Evolutionary conservation across 768 basidiomycete species (phyloP).

Genomic region (Glaciozyma antarctica): DNA sequence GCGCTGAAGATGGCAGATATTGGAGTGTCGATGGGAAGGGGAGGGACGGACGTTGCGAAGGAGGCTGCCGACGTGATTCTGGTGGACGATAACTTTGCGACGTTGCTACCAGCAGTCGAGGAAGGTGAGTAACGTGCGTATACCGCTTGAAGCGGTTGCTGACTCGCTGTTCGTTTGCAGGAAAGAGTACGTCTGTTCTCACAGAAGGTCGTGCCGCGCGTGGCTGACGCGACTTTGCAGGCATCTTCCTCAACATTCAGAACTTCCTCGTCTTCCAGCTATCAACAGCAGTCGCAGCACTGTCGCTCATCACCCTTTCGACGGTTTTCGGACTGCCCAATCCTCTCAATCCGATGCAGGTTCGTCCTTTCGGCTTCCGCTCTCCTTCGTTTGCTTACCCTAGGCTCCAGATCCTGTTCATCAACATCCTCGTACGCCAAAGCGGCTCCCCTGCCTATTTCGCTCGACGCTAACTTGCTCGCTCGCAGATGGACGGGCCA

Average conservation of each 20-base stretch:
- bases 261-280: slow-evolving; percentile 96
- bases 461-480: slow-evolving; percentile 4
- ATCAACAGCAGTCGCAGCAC: slow-evolving; percentile 89
- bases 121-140: slow-evolving; percentile 39
- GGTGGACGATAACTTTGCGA: slow-evolving; percentile 93
- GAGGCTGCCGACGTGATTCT: slow-evolving; percentile 95
- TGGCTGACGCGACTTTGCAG: slow-evolving; percentile 55
- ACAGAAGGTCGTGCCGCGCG: slow-evolving; percentile 19
- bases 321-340: slow-evolving; percentile 82
- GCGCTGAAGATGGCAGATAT: slow-evolving; percentile 97
- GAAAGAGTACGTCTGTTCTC: neutral
- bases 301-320: slow-evolving; percentile 88
- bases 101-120: slow-evolving; percentile 75
- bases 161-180: neutral
- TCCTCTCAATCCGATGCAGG: slow-evolving; percentile 85
- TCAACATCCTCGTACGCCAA: slow-evolving; percentile 73
- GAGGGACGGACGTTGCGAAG: slow-evolving; percentile 97
- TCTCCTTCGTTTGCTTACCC: neutral
- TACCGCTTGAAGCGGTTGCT: neutral
- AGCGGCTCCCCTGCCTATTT: neutral
- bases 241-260: slow-evolving; percentile 97
- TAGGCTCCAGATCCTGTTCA: slow-evolving; percentile 69
- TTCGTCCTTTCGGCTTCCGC: neutral
- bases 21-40: slow-evolving; percentile 94
- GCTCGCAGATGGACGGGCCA: slow-evolving; percentile 51